Percentiles rank a stretch among this genome's conserved stretches.
Conservation (phyloP, 176 grass and related monocot species). For the Carex scoparia region DNA sequence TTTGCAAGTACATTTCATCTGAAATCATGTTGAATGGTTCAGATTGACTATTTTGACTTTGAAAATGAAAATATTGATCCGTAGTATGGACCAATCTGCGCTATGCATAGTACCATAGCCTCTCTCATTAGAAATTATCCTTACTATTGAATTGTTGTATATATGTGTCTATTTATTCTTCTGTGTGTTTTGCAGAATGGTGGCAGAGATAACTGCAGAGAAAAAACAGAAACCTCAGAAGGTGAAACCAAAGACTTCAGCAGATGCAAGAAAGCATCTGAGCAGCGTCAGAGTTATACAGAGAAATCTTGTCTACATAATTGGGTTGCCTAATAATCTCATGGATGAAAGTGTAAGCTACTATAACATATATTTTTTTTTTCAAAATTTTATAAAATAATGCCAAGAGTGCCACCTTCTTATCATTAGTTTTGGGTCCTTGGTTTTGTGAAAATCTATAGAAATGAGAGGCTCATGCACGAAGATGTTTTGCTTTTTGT, state of each 20-base stretch:
- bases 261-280: constrained; percentile 89
- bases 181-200: constrained; percentile 36
- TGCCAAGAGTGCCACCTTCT: neutral
- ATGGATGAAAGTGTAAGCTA: constrained; percentile 71
- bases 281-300: constrained; percentile 87
- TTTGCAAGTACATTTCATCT: no score
- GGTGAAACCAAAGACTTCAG: constrained; percentile 50
- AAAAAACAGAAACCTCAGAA: constrained; percentile 91
- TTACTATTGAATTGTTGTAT: neutral
- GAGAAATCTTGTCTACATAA: constrained; percentile 95
- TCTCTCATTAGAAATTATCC: neutral
- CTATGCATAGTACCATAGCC: no score
- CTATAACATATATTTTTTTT: neutral
- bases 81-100: no score
- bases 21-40: no score
- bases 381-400: neutral
- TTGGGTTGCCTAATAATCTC: constrained; percentile 80
- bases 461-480: neutral
- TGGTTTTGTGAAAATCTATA: neutral
- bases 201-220: constrained; percentile 60
- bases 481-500: neutral
- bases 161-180: neutral
- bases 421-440: neutral
- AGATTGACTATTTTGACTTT: no score
- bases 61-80: no score